A percentile compares a stretch with the other conserved stretches of the same genome.
Evolutionary conservation across 306 rosid species (phyloP).

Genomic region (Casuarina glauca): DNA sequence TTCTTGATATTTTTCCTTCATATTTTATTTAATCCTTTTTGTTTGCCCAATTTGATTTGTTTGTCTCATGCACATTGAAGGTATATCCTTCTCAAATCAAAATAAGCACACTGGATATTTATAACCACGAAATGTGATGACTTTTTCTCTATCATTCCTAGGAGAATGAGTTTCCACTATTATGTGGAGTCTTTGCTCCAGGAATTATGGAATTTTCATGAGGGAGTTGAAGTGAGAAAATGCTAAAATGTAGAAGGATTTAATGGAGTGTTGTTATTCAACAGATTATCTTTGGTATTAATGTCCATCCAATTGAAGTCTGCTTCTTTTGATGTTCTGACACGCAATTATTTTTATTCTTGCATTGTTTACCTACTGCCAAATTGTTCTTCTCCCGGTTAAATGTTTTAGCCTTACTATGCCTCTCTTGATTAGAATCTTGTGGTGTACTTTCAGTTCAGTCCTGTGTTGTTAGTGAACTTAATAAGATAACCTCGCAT

Average conservation of each 20-base stretch:
- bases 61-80: neutral
- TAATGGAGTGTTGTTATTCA: neutral
- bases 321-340: neutral
- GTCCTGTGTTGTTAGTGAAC: neutral
- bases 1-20: constrained; percentile 10
- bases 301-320: neutral
- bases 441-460: neutral
- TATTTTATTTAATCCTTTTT: neutral
- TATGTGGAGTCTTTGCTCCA: neutral
- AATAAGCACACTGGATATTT: neutral
- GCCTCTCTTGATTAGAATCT: neutral
- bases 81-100: neutral
- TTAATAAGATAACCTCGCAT: constrained; percentile 10
- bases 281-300: neutral
- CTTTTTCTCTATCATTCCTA: no score
- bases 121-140: no score
- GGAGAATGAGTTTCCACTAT: neutral
- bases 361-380: neutral
- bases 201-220: neutral
- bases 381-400: neutral
- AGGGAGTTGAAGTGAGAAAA: neutral
- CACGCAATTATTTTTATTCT: neutral
- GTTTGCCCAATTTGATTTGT: neutral
- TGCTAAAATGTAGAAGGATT: neutral
- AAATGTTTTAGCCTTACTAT: neutral